Evolutionary conservation across 2,329 filamentous ascomycete genomes (phyloP), one percentile per base, ranked within the genome.

Genomic region (Malbranchea cinnamomea): DNA sequence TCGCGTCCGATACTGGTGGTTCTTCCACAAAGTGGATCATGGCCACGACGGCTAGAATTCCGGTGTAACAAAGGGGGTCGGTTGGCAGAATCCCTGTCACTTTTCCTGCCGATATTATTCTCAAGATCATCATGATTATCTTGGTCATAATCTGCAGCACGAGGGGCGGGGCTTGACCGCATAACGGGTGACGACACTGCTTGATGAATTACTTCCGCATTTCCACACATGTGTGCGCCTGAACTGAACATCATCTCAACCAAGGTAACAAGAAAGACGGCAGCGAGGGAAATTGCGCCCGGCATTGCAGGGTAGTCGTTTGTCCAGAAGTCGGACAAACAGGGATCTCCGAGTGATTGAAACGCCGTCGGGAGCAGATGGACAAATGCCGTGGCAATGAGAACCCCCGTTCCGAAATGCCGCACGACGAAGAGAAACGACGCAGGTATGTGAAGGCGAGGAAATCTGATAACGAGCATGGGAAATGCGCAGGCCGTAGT

Each of bases 311-410:
- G 54, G 37, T 62, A 64, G 27, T 58, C 49, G 2, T 51, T 43
- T 17, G 52, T 61, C 56, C 60, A 62, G 40, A 63, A 62, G 14
- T 43, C 36, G 1, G 58, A 54, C 13, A 63, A 46, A 44, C 76
- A 80, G 24, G 74, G 74, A 38, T 78, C 69, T 40, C 67, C 76
- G 12, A 78, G 59, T 23, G 72, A 75, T 35, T 63, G 52, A 43
- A 80, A 80, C 1, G 76, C 74, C 15, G 70, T 79, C 31, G 71
- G 74, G 3, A 78, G 65, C 8, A 78, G 62, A 56, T 87, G 80
- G 15, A 87, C 79, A 46, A 89, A 89, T 32, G 81, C 80, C 1
- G 81, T 89, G 7, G 82, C 80, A 37, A 89, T 76, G n/a, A 89
- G 62, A 12, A 89, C 82, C 35, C 81, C 81, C 1, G 81, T 89